Conservation (phyloP, 805 yeast genomes). For the Ogataea trehaloabstinens region DNA sequence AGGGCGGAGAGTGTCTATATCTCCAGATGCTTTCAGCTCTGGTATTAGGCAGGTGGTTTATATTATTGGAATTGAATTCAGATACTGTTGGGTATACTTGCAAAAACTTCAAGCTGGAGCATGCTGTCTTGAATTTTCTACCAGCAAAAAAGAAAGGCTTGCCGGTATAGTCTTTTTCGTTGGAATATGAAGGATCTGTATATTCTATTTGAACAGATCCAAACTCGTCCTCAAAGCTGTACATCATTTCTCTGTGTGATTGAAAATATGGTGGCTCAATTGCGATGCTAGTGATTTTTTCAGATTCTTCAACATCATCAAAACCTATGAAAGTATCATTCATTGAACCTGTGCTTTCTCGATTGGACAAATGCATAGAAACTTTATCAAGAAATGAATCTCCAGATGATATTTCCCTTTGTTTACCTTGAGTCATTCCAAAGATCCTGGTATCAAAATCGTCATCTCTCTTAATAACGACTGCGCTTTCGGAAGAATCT, state of each 20-base stretch:
- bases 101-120: slow-evolving; percentile 33
- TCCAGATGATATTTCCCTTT: not conserved
- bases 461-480: slow-evolving; percentile 1
- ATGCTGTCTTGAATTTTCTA: slow-evolving; percentile 49
- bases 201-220: slow-evolving; percentile 55
- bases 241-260: slow-evolving; percentile 18
- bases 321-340: not conserved
- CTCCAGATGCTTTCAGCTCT: slow-evolving; percentile 37
- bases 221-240: slow-evolving; percentile 36
- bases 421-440: slow-evolving; percentile 16
- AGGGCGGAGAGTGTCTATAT: slow-evolving; percentile 50
- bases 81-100: slow-evolving; percentile 7
- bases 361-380: not conserved
- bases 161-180: slow-evolving; percentile 47
- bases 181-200: slow-evolving; percentile 61
- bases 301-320: slow-evolving; percentile 3
- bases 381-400: not conserved
- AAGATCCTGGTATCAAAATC: slow-evolving; percentile 12
- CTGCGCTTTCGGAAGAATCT: not conserved
- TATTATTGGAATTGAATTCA: slow-evolving; percentile 7
- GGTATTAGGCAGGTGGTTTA: not conserved
- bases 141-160: slow-evolving; percentile 68
- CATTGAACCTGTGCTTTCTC: not conserved
- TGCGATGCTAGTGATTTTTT: slow-evolving; percentile 10
- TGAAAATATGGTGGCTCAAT: slow-evolving; percentile 18